Evolutionary conservation across 2,329 filamentous ascomycete genomes (phyloP).

Genomic region (Pseudocercospora cruenta): DNA sequence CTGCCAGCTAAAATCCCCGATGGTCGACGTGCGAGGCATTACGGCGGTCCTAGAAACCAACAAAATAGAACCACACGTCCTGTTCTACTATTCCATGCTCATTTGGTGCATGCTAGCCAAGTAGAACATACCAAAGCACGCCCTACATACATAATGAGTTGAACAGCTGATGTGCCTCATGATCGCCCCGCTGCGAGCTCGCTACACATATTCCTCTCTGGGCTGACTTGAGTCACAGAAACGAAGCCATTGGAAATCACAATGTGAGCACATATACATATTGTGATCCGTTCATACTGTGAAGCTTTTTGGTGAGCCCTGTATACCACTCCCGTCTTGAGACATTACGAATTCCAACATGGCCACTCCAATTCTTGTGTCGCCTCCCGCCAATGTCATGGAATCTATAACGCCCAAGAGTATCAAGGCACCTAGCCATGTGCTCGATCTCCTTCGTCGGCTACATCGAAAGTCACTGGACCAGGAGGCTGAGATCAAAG

Average conservation of each 20-base stretch:
- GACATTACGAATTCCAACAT: neutral
- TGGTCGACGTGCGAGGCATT: too few species aligned
- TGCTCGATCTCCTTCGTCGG: conserved; percentile 4
- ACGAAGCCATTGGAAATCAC: neutral
- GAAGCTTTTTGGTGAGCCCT: too few species aligned
- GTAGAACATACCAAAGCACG: neutral
- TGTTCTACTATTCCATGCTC: too few species aligned
- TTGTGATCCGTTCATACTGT: too few species aligned
- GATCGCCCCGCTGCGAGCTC: neutral
- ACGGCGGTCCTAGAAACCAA: too few species aligned
- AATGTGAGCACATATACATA: neutral
- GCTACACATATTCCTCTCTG: neutral
- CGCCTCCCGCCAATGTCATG: neutral
- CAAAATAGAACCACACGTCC: too few species aligned
- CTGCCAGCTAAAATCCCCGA: too few species aligned
- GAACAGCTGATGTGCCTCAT: neutral
- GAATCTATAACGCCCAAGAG: neutral
- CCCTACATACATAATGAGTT: neutral
- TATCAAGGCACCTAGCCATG: conserved; percentile 6
- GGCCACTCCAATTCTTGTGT: neutral
- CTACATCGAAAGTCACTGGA: conserved; percentile 7
- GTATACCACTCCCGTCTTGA: too few species aligned
- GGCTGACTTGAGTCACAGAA: neutral
- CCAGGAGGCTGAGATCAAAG: conserved; percentile 2
- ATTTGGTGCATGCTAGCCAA: too few species aligned